Evolutionary conservation across 2,329 filamentous ascomycete species (phyloP).

Genomic region (Helminthosporium solani): DNA sequence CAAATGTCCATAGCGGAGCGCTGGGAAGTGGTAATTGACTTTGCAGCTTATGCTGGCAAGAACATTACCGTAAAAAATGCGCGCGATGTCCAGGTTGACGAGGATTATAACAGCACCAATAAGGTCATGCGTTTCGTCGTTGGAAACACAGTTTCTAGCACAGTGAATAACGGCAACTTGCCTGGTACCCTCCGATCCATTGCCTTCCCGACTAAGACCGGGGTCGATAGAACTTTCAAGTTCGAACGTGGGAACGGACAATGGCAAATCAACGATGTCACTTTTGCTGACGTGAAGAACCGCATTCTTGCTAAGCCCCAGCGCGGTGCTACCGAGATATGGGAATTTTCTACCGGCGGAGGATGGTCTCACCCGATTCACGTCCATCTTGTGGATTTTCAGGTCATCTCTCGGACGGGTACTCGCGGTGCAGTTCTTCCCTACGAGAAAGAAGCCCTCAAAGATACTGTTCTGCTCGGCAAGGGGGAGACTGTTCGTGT

Average conservation of each 20-base stretch:
- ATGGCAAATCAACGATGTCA: slow-evolving; percentile 36
- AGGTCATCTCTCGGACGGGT: slow-evolving; percentile 53
- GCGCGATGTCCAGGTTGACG: slow-evolving; percentile 49
- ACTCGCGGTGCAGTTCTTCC: slow-evolving; percentile 46
- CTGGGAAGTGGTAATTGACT: slow-evolving; percentile 62
- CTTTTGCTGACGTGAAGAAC: slow-evolving; percentile 33
- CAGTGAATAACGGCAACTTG: slow-evolving; percentile 28
- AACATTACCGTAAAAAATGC: slow-evolving; percentile 52
- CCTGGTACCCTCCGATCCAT: slow-evolving; percentile 32
- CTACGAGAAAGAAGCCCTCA: slow-evolving; percentile 58
- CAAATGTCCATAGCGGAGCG: slow-evolving; percentile 59
- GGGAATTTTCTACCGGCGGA: slow-evolving; percentile 49
- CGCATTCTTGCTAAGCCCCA: slow-evolving; percentile 37
- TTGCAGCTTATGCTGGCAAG: slow-evolving; percentile 52
- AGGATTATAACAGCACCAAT: slow-evolving; percentile 54
- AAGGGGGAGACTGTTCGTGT: slow-evolving; percentile 46
- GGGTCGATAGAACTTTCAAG: slow-evolving; percentile 35
- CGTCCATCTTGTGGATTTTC: slow-evolving; percentile 61
- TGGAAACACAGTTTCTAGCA: slow-evolving; percentile 28
- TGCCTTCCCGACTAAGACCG: slow-evolving; percentile 33
- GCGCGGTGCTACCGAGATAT: slow-evolving; percentile 38
- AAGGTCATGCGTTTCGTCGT: slow-evolving; percentile 50
- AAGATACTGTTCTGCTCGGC: slow-evolving; percentile 60
- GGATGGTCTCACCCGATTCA: slow-evolving; percentile 58
- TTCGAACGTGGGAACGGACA: slow-evolving; percentile 33